Conservation (phyloP, 2,329 filamentous ascomycete genomes). For the Aspergillus sp. region DNA sequence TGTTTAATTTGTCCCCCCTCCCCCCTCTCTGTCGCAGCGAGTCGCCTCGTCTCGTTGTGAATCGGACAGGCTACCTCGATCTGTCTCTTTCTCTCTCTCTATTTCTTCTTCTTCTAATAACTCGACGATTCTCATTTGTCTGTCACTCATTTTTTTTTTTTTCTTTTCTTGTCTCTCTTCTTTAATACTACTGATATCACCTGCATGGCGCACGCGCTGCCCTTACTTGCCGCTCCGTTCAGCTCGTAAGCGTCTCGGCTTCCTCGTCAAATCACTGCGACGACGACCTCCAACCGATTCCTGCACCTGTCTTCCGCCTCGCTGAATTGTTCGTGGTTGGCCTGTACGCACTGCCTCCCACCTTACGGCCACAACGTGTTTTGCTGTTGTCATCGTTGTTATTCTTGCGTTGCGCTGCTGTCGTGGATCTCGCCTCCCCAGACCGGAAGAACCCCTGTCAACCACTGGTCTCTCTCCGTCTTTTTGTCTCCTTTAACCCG, state of each 20-base stretch:
- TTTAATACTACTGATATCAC: background rate
- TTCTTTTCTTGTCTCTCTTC: background rate
- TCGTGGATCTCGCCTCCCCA: conserved; percentile 6
- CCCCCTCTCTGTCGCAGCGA: background rate
- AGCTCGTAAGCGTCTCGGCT: background rate
- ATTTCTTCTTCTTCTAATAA: background rate
- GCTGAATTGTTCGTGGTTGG: conserved; percentile 8
- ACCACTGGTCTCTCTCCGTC: background rate
- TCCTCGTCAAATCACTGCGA: background rate
- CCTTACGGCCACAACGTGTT: conserved; percentile 1
- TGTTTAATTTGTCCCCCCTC: conserved; percentile 3
- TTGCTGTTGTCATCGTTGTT: conserved; percentile 8
- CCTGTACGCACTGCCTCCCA: background rate
- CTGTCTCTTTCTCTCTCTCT: background rate
- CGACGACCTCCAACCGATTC: background rate
- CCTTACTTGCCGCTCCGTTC: background rate
- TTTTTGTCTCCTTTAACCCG: background rate
- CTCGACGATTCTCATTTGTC: background rate
- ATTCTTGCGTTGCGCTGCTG: conserved; percentile 13
- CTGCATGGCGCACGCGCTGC: background rate
- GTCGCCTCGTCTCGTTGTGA: background rate
- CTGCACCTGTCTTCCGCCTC: too few species aligned
- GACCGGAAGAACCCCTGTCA: background rate
- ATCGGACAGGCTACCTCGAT: background rate
- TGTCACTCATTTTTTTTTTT: background rate